A percentile compares a stretch with the other conserved stretches of the same genome.
phyloP scores from a whole-genome alignment of 2,329 filamentous ascomycete genomes.

The Apiospora marii region DNA sequence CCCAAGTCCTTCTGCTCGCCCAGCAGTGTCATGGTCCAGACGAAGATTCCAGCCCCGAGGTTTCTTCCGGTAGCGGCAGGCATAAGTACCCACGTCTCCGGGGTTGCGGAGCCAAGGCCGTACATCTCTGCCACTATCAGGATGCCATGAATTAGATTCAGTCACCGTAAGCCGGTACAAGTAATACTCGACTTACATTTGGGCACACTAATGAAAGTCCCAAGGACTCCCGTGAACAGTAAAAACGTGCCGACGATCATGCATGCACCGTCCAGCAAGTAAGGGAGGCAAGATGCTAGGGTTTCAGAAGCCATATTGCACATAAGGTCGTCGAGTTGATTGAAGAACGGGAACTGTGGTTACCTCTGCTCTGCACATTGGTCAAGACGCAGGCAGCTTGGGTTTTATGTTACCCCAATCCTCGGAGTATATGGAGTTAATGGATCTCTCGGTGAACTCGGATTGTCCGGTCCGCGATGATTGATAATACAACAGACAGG shows the following conservation, averaged over 20 bases:
- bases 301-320: background rate
- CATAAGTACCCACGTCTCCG: conserved; percentile 3
- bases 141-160: too few species aligned
- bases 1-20: background rate
- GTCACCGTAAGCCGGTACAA: background rate
- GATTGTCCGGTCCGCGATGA: too few species aligned
- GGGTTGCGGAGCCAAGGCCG: background rate
- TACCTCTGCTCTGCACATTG: too few species aligned
- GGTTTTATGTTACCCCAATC: too few species aligned
- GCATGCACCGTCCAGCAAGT: background rate
- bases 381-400: too few species aligned
- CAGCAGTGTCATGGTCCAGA: background rate
- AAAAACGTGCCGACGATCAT: conserved; percentile 4
- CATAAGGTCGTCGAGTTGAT: background rate
- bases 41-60: conserved; percentile 8
- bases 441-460: too few species aligned
- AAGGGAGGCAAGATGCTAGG: background rate
- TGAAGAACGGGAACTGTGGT: too few species aligned
- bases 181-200: background rate
- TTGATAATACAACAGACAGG: too few species aligned
- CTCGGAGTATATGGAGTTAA: too few species aligned
- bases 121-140: background rate
- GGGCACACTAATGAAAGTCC: background rate
- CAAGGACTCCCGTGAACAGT: background rate
- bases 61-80: conserved; percentile 5